Conservation (phyloP, 1,284 basidiomycete species). For the Agroathelia rolfsii region DNA sequence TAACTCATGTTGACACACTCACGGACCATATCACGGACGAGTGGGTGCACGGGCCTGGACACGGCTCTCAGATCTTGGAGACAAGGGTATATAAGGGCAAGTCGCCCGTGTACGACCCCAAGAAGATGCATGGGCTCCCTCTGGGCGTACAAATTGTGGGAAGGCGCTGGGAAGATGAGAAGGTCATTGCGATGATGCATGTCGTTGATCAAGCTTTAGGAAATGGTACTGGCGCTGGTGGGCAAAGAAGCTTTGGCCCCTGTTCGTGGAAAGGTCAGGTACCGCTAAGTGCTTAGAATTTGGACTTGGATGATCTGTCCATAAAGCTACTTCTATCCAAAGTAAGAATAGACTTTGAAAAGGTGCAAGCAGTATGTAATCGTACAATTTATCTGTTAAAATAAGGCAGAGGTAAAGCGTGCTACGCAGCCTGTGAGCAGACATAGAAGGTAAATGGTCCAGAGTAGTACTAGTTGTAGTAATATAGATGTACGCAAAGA, state of each 20-base stretch:
- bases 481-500: too few relatives aligned
- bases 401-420: too few relatives aligned
- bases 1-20: conserved; percentile 63
- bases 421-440: too few relatives aligned
- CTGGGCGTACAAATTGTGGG: conserved; percentile 79
- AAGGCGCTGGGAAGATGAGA: conserved; percentile 78
- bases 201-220: conserved; percentile 66
- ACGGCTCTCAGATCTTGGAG: conserved; percentile 49
- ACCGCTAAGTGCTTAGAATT: too few relatives aligned
- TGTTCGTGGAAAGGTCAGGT: conserved; percentile 23
- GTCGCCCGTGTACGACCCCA: conserved; percentile 55
- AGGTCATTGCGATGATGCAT: conserved; percentile 74
- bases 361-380: too few relatives aligned
- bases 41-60: conserved; percentile 37
- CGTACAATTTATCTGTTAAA: too few relatives aligned
- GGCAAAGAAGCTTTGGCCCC: conserved; percentile 46
- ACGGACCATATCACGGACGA: conserved; percentile 53
- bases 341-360: too few relatives aligned
- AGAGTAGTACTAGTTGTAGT: too few relatives aligned
- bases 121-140: conserved; percentile 70
- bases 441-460: too few relatives aligned
- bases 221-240: too few relatives aligned
- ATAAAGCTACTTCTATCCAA: too few relatives aligned
- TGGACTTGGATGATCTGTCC: too few relatives aligned
- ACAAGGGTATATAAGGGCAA: conserved; percentile 43